Evolutionary conservation across 805 yeast species (phyloP).

Genomic region (Jamesozyma gamospora): DNA sequence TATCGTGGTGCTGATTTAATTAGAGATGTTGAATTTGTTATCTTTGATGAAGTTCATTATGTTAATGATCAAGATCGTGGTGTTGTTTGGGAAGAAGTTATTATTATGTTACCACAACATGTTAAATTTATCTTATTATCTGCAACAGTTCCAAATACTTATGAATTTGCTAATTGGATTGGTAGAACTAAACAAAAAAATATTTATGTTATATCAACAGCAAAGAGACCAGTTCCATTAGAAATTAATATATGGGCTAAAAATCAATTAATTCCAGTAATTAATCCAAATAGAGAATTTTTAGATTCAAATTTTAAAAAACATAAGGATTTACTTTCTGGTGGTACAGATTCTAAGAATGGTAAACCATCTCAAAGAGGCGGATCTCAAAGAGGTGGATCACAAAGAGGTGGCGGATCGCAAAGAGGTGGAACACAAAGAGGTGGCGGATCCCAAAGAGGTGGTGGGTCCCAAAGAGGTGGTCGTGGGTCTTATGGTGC

Average conservation of each 20-base stretch:
- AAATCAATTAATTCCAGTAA: slow-evolving; percentile 57
- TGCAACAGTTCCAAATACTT: slow-evolving; percentile 98
- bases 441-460: slow-evolving; percentile 13
- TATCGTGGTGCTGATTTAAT: slow-evolving; percentile 94
- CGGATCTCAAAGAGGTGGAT: slow-evolving; percentile 21
- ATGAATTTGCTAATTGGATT: slow-evolving; percentile 97
- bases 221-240: slow-evolving; percentile 92
- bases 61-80: slow-evolving; percentile 96
- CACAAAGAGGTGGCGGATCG: slow-evolving; percentile 33
- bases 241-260: slow-evolving; percentile 84
- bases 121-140: slow-evolving; percentile 83
- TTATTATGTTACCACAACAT: slow-evolving; percentile 94
- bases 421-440: slow-evolving; percentile 23
- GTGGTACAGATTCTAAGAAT: slow-evolving; percentile 18
- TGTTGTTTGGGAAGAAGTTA: slow-evolving; percentile 99
- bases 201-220: slow-evolving; percentile 91
- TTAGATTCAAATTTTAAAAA: slow-evolving; percentile 50
- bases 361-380: slow-evolving; percentile 35
- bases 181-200: slow-evolving; percentile 95
- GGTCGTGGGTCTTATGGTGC: slow-evolving; percentile 29
- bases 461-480: slow-evolving; percentile 9
- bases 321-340: slow-evolving; percentile 45
- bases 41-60: slow-evolving; percentile 96
- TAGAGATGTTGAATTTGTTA: slow-evolving; percentile 94
- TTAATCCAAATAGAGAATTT: slow-evolving; percentile 66